Conservation (phyloP, 352 stramenopile genomes). For the Phytophthora sojae region DNA sequence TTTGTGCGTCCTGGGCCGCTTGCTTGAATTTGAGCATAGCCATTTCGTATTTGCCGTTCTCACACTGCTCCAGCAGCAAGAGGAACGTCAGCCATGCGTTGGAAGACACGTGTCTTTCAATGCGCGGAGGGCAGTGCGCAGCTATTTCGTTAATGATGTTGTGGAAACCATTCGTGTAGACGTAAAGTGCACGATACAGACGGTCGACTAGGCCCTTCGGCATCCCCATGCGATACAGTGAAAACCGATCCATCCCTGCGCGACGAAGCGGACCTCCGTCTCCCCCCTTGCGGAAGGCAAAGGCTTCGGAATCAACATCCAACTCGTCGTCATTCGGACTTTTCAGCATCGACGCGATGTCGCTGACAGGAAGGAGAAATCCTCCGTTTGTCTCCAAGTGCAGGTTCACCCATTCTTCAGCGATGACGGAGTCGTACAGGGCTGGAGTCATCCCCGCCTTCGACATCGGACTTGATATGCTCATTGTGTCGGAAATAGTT, state of each 20-base stretch:
- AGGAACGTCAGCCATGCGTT: slow-evolving; percentile 85
- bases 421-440: slow-evolving; percentile 72
- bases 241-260: slow-evolving; percentile 76
- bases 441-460: slow-evolving; percentile 42
- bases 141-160: slow-evolving; percentile 87
- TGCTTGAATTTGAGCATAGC: slow-evolving; percentile 89
- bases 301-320: slow-evolving; percentile 46
- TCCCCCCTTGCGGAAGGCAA: slow-evolving; percentile 55
- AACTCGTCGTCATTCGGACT: slow-evolving; percentile 41
- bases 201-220: slow-evolving; percentile 80
- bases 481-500: slow-evolving; percentile 3
- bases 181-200: slow-evolving; percentile 82
- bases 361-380: slow-evolving; percentile 60
- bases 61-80: slow-evolving; percentile 80
- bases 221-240: slow-evolving; percentile 78
- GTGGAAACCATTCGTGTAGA: slow-evolving; percentile 88
- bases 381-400: slow-evolving; percentile 64
- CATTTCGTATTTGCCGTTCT: slow-evolving; percentile 87
- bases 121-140: slow-evolving; percentile 62
- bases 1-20: slow-evolving; percentile 59
- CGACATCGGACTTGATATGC: slow-evolving; percentile 20
- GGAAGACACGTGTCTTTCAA: slow-evolving; percentile 81
- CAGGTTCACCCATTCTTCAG: slow-evolving; percentile 84
- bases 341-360: slow-evolving; percentile 54
- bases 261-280: slow-evolving; percentile 54